A percentile compares a stretch with the other conserved stretches of the same genome.
Evolutionary conservation across 345 rosid species (phyloP).

Genomic region (Melaleuca alternifolia): DNA sequence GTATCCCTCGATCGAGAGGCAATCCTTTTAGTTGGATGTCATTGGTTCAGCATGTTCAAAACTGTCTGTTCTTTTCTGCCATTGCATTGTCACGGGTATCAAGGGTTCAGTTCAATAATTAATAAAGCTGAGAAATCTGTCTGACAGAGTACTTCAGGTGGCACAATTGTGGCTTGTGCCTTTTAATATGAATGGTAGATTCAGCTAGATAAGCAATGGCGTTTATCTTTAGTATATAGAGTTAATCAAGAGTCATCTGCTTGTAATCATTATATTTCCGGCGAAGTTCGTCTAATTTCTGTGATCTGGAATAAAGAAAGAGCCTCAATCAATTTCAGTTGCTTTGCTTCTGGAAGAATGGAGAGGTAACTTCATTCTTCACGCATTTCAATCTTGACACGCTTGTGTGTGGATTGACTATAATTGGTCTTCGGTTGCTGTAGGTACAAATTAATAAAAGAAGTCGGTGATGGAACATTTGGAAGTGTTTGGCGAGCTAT

Average conservation of each 20-base stretch:
- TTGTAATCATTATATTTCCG: constrained; percentile 23
- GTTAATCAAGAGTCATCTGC: constrained; percentile 16
- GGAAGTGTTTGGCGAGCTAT: constrained; percentile 91
- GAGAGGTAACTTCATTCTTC: constrained; percentile 50
- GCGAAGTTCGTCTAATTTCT: background rate
- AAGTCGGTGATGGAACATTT: constrained; percentile 96
- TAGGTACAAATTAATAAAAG: constrained; percentile 81
- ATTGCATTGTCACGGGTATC: constrained; percentile 14
- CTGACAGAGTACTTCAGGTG: constrained; percentile 17
- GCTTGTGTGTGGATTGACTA: background rate
- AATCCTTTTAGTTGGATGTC: background rate
- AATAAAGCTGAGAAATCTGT: constrained; percentile 47
- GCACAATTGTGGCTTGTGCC: constrained; percentile 7
- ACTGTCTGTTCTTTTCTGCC: constrained; percentile 10
- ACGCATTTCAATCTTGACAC: background rate
- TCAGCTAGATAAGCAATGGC: constrained; percentile 19
- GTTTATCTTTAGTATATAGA: constrained; percentile 5
- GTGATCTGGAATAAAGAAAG: constrained; percentile 40
- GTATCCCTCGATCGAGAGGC: background rate
- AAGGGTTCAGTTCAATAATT: constrained; percentile 27
- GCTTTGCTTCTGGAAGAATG: constrained; percentile 39
- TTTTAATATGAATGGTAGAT: constrained; percentile 23
- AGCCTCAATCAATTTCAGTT: constrained; percentile 7
- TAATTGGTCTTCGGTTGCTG: background rate
- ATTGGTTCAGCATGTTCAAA: constrained; percentile 23